phyloP scores from a whole-genome alignment of 495 filamentous ascomycete species.

The Lepidopterella palustris region DNA sequence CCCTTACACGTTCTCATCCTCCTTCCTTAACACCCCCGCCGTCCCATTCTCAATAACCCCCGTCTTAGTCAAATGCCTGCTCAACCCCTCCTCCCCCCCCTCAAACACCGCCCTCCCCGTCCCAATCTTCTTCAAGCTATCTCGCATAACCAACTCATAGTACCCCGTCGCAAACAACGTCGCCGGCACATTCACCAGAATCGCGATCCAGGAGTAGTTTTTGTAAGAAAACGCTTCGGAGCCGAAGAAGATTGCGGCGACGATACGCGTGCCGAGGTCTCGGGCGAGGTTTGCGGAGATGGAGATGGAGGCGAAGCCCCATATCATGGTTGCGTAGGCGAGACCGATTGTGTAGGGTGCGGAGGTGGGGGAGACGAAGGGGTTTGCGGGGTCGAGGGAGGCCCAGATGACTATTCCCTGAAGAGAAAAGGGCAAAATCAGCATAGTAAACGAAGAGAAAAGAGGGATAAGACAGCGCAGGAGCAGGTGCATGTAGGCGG shows the following conservation, averaged over 20 bases:
- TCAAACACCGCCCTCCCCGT: conserved; percentile 44
- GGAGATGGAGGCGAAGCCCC: conserved; percentile 44
- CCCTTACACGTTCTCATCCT: background rate
- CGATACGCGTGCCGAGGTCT: conserved; percentile 48
- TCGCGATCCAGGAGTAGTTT: conserved; percentile 44
- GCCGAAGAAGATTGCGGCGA: conserved; percentile 50
- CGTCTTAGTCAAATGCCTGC: conserved; percentile 40
- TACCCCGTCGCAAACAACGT: conserved; percentile 47
- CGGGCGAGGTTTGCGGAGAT: conserved; percentile 49
- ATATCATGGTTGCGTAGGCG: conserved; percentile 45
- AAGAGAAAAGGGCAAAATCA: background rate
- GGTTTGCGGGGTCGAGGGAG: conserved; percentile 49
- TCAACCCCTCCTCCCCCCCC: conserved; percentile 46
- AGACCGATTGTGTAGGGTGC: conserved; percentile 48
- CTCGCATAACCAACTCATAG: conserved; percentile 48
- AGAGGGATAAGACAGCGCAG: no score
- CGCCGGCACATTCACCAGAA: conserved; percentile 48
- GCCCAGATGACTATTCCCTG: conserved; percentile 48
- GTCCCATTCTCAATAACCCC: background rate
- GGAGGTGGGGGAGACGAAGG: conserved; percentile 42
- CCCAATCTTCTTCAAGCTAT: conserved; percentile 44
- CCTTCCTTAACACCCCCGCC: background rate
- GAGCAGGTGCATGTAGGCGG: no score
- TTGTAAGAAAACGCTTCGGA: conserved; percentile 43
- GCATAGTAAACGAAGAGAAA: background rate